Evolutionary conservation across 495 filamentous ascomycete species (phyloP).

Genomic region (Bathelium albidoporum): DNA sequence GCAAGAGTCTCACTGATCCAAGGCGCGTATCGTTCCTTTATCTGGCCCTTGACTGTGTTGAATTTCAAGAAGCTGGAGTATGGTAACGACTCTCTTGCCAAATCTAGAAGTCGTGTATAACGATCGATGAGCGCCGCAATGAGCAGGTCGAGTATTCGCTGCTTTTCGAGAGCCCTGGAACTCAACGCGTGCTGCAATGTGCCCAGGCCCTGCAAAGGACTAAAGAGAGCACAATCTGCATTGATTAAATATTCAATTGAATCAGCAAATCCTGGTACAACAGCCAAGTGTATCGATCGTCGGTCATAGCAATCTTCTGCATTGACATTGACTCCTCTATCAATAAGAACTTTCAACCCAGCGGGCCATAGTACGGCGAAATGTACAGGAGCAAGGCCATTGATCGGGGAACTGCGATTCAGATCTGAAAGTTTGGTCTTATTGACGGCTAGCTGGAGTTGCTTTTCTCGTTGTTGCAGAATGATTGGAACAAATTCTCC

Average conservation of each 20-base stretch:
- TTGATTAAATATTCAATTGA: slow-evolving; percentile 1
- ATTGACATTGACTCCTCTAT: slow-evolving; percentile 7
- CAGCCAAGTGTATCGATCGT: slow-evolving; percentile 9
- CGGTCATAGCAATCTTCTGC: background rate
- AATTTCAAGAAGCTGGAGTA: slow-evolving; percentile 1
- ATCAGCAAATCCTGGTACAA: slow-evolving; percentile 6
- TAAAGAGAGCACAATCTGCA: slow-evolving; percentile 6
- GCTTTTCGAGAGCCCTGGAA: background rate
- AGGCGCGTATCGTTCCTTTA: slow-evolving; percentile 5
- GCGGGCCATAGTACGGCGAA: background rate
- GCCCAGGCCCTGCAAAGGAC: background rate
- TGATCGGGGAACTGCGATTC: background rate
- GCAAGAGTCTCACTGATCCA: background rate
- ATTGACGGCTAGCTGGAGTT: background rate
- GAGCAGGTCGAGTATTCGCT: background rate
- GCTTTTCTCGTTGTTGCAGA: background rate
- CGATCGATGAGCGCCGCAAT: background rate
- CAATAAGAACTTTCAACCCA: background rate
- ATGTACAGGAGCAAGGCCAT: background rate
- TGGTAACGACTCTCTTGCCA: background rate
- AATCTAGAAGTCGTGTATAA: background rate
- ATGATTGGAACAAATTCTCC: background rate
- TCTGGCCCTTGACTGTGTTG: background rate
- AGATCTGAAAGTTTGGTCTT: background rate
- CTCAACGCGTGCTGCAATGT: background rate